Percentiles rank a stretch among this genome's conserved stretches.
Conservation (phyloP, 441 rosid species). For the Euphorbia celastroides region DNA sequence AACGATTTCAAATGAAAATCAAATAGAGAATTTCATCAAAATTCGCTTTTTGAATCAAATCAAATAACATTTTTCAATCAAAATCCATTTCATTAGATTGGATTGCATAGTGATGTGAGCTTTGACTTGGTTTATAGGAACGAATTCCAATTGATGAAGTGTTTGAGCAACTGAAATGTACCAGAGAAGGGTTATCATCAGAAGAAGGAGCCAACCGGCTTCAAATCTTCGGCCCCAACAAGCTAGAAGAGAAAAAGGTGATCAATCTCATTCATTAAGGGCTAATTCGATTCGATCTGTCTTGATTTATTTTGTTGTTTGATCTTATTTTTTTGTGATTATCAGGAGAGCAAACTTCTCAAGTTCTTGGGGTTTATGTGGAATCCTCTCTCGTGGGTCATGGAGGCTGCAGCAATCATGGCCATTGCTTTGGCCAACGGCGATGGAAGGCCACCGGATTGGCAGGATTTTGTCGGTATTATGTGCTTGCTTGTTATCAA, state of each 20-base stretch:
- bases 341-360: constrained; percentile 81
- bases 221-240: constrained; percentile 71
- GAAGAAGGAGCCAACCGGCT: constrained; percentile 76
- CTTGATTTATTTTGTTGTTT: neutral
- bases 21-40: too few relatives aligned
- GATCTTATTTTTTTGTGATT: neutral
- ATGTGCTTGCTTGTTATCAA: constrained; percentile 72
- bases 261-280: neutral
- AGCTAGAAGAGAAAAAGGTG: constrained; percentile 78
- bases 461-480: constrained; percentile 94
- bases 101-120: neutral
- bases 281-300: too few relatives aligned
- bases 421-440: constrained; percentile 93
- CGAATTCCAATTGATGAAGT: constrained; percentile 76
- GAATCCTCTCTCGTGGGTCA: constrained; percentile 96
- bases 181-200: constrained; percentile 54
- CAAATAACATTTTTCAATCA: too few relatives aligned
- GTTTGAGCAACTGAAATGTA: constrained; percentile 65
- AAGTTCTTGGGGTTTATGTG: constrained; percentile 97
- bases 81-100: too few relatives aligned
- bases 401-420: constrained; percentile 95
- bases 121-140: constrained; percentile 36
- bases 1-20: too few relatives aligned
- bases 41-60: too few relatives aligned
- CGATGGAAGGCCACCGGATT: constrained; percentile 71